A percentile compares a stretch with the other conserved stretches of the same genome.
These are phyloP conservation scores for Penicillium sp. DNA, from an alignment of 2,329 filamentous ascomycete species.

Conservation along the genomic window DNA sequence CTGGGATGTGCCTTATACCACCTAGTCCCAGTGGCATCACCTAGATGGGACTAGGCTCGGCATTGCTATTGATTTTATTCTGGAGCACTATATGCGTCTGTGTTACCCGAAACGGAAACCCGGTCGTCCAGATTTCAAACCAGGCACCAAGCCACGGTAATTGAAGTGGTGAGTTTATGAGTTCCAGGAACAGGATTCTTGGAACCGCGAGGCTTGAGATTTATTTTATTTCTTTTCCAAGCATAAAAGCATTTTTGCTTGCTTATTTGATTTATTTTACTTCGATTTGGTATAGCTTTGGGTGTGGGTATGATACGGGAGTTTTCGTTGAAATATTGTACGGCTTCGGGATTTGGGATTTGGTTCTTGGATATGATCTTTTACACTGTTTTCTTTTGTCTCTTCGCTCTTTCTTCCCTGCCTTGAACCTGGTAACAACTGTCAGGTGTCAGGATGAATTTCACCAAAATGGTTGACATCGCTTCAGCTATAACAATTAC, in stretches of 20 bases:
- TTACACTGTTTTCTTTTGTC: not conserved
- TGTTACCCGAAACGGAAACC: constrained; percentile 8
- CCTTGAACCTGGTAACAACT: not conserved
- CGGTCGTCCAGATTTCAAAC: not conserved
- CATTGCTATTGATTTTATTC: not conserved
- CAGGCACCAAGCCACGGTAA: not conserved
- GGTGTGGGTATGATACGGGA: constrained; percentile 1
- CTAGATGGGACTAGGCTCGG: not conserved
- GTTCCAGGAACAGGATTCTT: not conserved
- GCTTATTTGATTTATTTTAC: not conserved
- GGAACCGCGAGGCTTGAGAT: not conserved
- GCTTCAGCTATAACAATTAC: constrained; percentile 10
- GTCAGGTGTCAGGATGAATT: not conserved
- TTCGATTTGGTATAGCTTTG: not conserved
- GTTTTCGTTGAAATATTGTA: constrained; percentile 8
- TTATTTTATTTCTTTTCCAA: not conserved
- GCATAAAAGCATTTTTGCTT: not conserved
- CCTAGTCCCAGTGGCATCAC: not conserved
- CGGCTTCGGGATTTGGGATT: not conserved
- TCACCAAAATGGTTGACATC: constrained; percentile 9
- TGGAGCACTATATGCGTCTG: not conserved
- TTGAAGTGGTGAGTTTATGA: constrained; percentile 3
- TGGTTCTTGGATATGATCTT: constrained; percentile 1
- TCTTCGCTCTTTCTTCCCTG: not conserved
- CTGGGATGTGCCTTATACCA: not conserved